Evolutionary conservation across 768 basidiomycete genomes (phyloP).

Genomic region (Epithele typhae): DNA sequence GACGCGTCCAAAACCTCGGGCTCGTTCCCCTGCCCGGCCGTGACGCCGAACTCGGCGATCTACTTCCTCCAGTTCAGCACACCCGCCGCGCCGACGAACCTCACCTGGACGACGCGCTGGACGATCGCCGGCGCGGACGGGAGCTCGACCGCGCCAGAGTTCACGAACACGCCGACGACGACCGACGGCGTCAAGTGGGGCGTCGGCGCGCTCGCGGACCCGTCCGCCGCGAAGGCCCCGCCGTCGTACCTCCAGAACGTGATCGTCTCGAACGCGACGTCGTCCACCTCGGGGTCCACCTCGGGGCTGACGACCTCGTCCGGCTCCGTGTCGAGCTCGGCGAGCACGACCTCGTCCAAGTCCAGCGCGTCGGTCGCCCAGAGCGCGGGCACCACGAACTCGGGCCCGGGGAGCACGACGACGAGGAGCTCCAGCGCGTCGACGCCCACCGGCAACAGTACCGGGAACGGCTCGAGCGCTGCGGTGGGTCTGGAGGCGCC

Average conservation of each 20-base stretch:
- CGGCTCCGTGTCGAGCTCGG: not conserved
- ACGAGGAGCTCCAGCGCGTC: not conserved
- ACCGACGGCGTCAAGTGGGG: conserved; percentile 72
- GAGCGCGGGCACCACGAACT: not conserved
- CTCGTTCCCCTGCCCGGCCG: conserved; percentile 49
- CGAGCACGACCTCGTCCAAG: not conserved
- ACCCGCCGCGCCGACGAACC: conserved; percentile 15
- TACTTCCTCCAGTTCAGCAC: conserved; percentile 81
- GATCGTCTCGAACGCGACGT: not conserved
- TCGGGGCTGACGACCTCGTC: not conserved
- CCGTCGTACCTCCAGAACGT: conserved; percentile 10
- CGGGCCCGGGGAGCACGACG: not conserved
- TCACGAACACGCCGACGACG: conserved; percentile 41
- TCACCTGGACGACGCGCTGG: conserved; percentile 13
- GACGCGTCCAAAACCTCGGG: conserved; percentile 24
- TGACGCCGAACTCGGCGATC: conserved; percentile 57
- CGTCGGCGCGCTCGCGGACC: conserved; percentile 45
- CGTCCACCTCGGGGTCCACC: not conserved
- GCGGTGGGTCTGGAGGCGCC: not conserved
- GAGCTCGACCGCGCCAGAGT: conserved; percentile 35
- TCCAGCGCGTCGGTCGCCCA: not conserved
- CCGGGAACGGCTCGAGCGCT: not conserved
- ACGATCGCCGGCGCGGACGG: conserved; percentile 55
- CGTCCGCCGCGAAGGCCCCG: conserved; percentile 32
- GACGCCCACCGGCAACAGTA: not conserved